These are phyloP conservation scores for Aspergillus mulundensis DNA, from an alignment of 495 filamentous ascomycete genomes.

Conservation along the genomic window DNA sequence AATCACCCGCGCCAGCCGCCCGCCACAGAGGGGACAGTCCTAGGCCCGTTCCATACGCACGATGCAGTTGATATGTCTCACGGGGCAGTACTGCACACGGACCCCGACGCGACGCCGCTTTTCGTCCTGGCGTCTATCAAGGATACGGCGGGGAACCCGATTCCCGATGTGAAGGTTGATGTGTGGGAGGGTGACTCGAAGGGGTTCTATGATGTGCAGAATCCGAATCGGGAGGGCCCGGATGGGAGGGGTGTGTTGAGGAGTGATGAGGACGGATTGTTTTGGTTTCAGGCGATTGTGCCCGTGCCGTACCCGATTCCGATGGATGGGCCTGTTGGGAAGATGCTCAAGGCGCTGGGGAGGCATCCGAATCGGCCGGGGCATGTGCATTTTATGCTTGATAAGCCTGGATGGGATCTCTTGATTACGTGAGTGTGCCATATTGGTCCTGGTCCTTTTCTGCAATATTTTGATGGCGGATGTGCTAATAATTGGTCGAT, in stretches of 20 bases:
- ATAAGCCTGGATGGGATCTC: slow-evolving; percentile 65
- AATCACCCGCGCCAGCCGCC: slow-evolving; percentile 67
- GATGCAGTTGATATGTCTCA: slow-evolving; percentile 58
- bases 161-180: slow-evolving; percentile 65
- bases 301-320: slow-evolving; percentile 81
- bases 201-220: slow-evolving; percentile 79
- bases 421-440: slow-evolving; percentile 60
- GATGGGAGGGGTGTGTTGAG: slow-evolving; percentile 2
- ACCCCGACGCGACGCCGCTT: slow-evolving; percentile 43
- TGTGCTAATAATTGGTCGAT: background rate
- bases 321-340: slow-evolving; percentile 74
- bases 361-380: slow-evolving; percentile 72
- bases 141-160: slow-evolving; percentile 56
- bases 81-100: slow-evolving; percentile 59
- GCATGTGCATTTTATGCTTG: slow-evolving; percentile 85
- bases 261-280: slow-evolving; percentile 23
- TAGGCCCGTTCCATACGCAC: slow-evolving; percentile 83
- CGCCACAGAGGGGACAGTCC: slow-evolving; percentile 71
- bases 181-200: slow-evolving; percentile 81
- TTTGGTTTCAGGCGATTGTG: slow-evolving; percentile 74
- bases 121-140: slow-evolving; percentile 66
- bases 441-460: background rate
- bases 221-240: slow-evolving; percentile 43
- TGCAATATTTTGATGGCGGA: background rate
- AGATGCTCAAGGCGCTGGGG: slow-evolving; percentile 57